Conservation (phyloP, 176 grass and related monocot genomes). For the Aegilops sharonensis region DNA sequence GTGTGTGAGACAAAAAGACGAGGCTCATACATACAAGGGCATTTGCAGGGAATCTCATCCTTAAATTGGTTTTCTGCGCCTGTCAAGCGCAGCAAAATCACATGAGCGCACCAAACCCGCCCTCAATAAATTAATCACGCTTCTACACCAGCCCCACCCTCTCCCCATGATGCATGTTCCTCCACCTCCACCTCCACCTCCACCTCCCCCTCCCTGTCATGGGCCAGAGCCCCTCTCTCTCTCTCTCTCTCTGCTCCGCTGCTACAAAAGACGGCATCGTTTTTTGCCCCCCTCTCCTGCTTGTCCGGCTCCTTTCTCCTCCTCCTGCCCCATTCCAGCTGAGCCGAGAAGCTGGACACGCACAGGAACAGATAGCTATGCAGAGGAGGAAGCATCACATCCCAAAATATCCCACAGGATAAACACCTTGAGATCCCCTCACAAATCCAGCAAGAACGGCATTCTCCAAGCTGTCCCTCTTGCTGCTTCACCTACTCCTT, state of each 20-base stretch:
- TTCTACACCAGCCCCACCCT: conserved; percentile 31
- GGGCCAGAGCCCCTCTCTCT: background rate
- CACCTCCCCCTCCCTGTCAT: background rate
- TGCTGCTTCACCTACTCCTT: conserved; percentile 15
- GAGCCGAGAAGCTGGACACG: conserved; percentile 26
- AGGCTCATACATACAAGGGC: background rate
- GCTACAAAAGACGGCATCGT: conserved; percentile 45
- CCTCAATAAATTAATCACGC: conserved; percentile 42
- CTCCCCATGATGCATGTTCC: conserved; percentile 40
- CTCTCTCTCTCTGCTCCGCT: background rate
- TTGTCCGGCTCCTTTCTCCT: conserved; percentile 24
- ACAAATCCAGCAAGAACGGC: conserved; percentile 22
- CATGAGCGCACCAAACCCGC: conserved; percentile 39
- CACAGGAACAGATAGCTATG: conserved; percentile 29
- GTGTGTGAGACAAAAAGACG: background rate
- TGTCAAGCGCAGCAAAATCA: conserved; percentile 40
- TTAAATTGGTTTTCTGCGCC: conserved; percentile 13
- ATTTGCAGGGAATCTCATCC: conserved; percentile 32
- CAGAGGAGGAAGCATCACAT: conserved; percentile 29
- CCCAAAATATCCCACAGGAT: background rate
- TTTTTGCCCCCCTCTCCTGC: conserved; percentile 33
- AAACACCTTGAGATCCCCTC: conserved; percentile 17
- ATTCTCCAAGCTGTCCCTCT: conserved; percentile 17
- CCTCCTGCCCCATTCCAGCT: conserved; percentile 14
- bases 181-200: background rate